A percentile compares a stretch with the other conserved stretches of the same genome.
Conservation (phyloP, 2,329 filamentous ascomycete genomes). For the Tolypocladium tundrense region DNA sequence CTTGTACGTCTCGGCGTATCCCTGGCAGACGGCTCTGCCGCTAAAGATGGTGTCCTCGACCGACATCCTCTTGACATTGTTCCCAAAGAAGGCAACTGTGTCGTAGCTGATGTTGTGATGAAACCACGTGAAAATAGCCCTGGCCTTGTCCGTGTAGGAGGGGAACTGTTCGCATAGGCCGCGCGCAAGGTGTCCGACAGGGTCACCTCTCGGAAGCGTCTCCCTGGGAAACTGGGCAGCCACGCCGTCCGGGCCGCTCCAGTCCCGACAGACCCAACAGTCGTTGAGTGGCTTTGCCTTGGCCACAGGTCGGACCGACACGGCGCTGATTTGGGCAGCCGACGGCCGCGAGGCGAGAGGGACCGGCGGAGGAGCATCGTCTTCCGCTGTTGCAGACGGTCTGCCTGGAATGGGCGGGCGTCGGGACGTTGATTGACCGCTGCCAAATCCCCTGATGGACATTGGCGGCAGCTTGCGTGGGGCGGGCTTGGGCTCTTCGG, state of each 20-base stretch:
- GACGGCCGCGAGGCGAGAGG: slow-evolving; percentile 43
- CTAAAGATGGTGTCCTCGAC: slow-evolving; percentile 63
- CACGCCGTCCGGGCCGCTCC: slow-evolving; percentile 68
- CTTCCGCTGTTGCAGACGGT: slow-evolving; percentile 1
- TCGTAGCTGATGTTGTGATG: slow-evolving; percentile 92
- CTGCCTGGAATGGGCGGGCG: slow-evolving; percentile 3
- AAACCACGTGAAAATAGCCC: slow-evolving; percentile 89
- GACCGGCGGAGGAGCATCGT: slow-evolving; percentile 38
- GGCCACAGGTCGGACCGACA: slow-evolving; percentile 19
- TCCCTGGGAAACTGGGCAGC: slow-evolving; percentile 67
- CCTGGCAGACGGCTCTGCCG: slow-evolving; percentile 82
- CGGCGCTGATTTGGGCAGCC: slow-evolving; percentile 37
- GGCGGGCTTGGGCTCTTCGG: slow-evolving; percentile 1
- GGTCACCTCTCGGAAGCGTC: slow-evolving; percentile 54
- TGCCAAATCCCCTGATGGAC: slow-evolving; percentile 13
- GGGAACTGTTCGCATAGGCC: slow-evolving; percentile 70
- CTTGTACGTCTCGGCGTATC: slow-evolving; percentile 76
- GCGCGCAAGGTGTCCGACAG: slow-evolving; percentile 64
- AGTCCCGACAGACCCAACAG: slow-evolving; percentile 84
- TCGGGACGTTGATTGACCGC: slow-evolving; percentile 1
- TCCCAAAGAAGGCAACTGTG: slow-evolving; percentile 65
- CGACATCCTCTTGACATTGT: slow-evolving; percentile 54
- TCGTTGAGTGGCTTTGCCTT: slow-evolving; percentile 17
- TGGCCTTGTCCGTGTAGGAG: slow-evolving; percentile 80
- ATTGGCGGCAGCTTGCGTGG: slow-evolving; percentile 4